These are phyloP conservation scores for Thalassiosira gravida DNA, from an alignment of 352 stramenopile genomes.

Conservation along the genomic window DNA sequence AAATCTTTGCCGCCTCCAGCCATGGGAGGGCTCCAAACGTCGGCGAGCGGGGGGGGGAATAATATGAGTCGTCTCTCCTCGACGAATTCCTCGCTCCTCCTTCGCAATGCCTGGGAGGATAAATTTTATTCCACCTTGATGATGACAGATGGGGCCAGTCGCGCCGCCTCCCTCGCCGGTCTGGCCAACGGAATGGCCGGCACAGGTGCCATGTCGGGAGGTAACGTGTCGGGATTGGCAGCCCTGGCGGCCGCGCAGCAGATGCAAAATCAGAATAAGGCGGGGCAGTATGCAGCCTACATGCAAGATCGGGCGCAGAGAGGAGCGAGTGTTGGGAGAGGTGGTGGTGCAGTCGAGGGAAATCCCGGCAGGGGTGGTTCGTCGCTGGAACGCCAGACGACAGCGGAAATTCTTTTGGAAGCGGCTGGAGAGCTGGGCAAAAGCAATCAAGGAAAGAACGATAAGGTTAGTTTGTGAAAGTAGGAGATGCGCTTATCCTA, in stretches of 20 bases:
- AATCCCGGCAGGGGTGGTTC: too few species aligned
- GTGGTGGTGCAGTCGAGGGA: too few species aligned
- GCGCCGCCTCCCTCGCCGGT: slow-evolving; percentile 38
- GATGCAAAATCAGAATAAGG: slow-evolving; percentile 29
- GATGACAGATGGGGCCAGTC: slow-evolving; percentile 44
- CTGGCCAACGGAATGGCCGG: not conserved
- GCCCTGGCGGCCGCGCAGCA: slow-evolving; percentile 49
- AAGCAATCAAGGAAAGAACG: too few species aligned
- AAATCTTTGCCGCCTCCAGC: slow-evolving; percentile 58
- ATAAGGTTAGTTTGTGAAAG: too few species aligned
- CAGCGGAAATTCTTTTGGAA: slow-evolving; percentile 30
- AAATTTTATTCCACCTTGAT: slow-evolving; percentile 82
- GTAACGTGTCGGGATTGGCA: slow-evolving; percentile 28
- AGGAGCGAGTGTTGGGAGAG: slow-evolving; percentile 7
- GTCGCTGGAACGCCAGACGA: slow-evolving; percentile 16
- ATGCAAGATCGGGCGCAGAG: slow-evolving; percentile 12
- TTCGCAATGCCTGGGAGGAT: slow-evolving; percentile 78
- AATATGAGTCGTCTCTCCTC: slow-evolving; percentile 10
- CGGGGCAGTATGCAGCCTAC: slow-evolving; percentile 1
- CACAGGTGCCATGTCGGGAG: slow-evolving; percentile 10
- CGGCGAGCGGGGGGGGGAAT: slow-evolving; percentile 4
- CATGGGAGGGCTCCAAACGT: slow-evolving; percentile 17
- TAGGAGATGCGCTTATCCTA: too few species aligned
- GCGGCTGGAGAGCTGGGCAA: slow-evolving; percentile 25
- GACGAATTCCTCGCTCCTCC: slow-evolving; percentile 37